Percentiles rank a stretch among this genome's conserved stretches.
Evolutionary conservation across 2,329 filamentous ascomycete species (phyloP).

Genomic region (Cladophialophora immunda): DNA sequence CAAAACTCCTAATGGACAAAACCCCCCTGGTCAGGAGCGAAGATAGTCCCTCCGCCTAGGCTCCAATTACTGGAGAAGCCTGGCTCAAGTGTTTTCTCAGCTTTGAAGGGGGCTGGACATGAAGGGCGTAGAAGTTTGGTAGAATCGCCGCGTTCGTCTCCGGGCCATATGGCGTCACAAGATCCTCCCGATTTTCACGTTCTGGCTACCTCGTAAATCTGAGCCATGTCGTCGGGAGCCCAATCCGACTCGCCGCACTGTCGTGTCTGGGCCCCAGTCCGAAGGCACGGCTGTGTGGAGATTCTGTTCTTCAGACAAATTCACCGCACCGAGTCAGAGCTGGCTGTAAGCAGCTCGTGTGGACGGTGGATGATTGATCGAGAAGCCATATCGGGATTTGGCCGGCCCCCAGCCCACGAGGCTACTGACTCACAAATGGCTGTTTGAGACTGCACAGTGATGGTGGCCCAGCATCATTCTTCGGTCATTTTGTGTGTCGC

Average conservation of each 20-base stretch:
- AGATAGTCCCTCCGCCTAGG: not conserved
- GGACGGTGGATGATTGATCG: not conserved
- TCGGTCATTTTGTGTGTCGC: not conserved
- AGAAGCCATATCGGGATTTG: not conserved
- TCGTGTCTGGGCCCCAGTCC: not conserved
- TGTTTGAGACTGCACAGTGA: not conserved
- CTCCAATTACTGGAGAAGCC: not conserved
- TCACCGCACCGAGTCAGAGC: not conserved
- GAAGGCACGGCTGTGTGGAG: not conserved
- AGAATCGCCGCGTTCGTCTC: not conserved
- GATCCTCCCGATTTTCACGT: not conserved
- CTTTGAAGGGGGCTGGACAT: not conserved
- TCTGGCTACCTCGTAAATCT: not conserved
- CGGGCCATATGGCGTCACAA: not conserved
- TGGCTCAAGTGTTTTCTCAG: not conserved
- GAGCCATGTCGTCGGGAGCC: not conserved
- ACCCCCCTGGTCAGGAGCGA: not conserved
- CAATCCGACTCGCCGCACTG: not conserved
- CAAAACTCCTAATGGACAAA: not conserved
- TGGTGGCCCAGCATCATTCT: not conserved
- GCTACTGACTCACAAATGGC: not conserved
- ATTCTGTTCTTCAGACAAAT: not conserved
- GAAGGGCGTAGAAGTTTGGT: not conserved
- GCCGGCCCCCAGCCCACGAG: not conserved
- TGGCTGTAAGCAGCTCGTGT: not conserved